Evolutionary conservation across 164 flowering plant species (phyloP), one percentile per base, ranked within the genome.

Genomic region (Aristolochia contorta): DNA sequence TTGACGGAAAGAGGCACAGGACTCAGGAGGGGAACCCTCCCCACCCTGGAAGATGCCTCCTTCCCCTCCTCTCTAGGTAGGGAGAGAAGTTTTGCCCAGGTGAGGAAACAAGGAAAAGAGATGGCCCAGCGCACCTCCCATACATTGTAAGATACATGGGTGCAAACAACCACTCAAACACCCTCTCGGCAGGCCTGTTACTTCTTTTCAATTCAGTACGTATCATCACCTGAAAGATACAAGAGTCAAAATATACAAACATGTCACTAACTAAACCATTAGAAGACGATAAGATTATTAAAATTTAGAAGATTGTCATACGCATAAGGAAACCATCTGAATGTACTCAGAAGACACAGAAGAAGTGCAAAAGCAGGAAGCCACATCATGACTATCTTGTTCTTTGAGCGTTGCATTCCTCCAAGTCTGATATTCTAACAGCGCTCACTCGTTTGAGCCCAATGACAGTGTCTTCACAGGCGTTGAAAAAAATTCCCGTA

Each of bases 121-220:
- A 27, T 2, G 30, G 3, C 30, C 30, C 30, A 2, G 5, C 30
- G 30, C 30, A 27, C 30, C 30, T 27, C 30, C 2, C 2, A 2
- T 27, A 27, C 30, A 27, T 27, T 27, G 67, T 71, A 27, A 73
- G 24, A 54, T 61, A 60, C 77, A 78, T 73, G 15, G 79, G 82
- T 25, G 73, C 76, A 63, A 68, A 75, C 20, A 78, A 58, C 82
- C 82, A 78, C 50, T 78, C 82, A 50, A 78, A 78, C 53, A 71
- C 69, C 60, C 75, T 70, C 54, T 75, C 81, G 52, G 73, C 79
- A 3, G 81, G 79, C 63, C 77, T 73, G 57, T 78, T 78, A 54
- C 62, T 37, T 52, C 54, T 62, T 19, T 76, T 74, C 45, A 74
- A 18, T 53, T 74, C 76, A 53, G 70, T 64, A 54, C 61, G n/a